Evolutionary conservation across 257 asterid species (phyloP).

Genomic region (Scutellaria barbata): DNA sequence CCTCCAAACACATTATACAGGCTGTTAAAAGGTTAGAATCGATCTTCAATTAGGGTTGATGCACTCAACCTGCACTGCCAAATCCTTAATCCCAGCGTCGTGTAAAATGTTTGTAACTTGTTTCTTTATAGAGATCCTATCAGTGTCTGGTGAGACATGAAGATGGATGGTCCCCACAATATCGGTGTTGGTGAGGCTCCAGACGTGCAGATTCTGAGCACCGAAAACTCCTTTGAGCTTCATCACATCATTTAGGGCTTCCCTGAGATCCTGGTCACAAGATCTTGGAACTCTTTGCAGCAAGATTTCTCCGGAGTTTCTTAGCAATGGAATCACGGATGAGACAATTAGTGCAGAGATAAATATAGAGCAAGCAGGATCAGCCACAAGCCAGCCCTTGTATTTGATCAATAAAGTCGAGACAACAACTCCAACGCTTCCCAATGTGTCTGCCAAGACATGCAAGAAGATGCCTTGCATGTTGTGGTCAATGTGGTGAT

Average conservation of each 20-base stretch:
- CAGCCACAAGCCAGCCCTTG: conserved; percentile 96
- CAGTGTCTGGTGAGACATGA: conserved; percentile 63
- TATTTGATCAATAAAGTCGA: conserved; percentile 88
- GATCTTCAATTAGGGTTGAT: conserved; percentile 39
- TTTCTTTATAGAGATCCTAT: conserved; percentile 52
- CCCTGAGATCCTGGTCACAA: conserved; percentile 63
- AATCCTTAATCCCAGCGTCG: conserved; percentile 81
- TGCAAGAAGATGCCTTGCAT: conserved; percentile 99
- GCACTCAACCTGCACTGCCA: conserved; percentile 76
- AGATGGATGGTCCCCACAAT: conserved; percentile 87
- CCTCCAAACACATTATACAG: conserved; percentile 27
- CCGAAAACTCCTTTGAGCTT: conserved; percentile 70
- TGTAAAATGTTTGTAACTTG: conserved; percentile 54
- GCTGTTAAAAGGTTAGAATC: conserved; percentile 23
- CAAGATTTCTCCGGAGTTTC: conserved; percentile 85
- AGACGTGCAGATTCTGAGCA: conserved; percentile 72
- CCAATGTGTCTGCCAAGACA: conserved; percentile 94
- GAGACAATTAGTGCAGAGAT: conserved; percentile 77
- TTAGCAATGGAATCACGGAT: conserved; percentile 90
- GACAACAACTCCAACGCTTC: conserved; percentile 92
- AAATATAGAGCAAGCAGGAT: conserved; percentile 94
- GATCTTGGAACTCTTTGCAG: conserved; percentile 91
- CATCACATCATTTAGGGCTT: conserved; percentile 59
- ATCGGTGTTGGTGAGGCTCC: conserved; percentile 90
- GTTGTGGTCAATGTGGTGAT: conserved; percentile 88